A percentile compares a stretch with the other conserved stretches of the same genome.
Evolutionary conservation across 805 yeast genomes (phyloP).

Genomic region (Ogataea pilisensis): DNA sequence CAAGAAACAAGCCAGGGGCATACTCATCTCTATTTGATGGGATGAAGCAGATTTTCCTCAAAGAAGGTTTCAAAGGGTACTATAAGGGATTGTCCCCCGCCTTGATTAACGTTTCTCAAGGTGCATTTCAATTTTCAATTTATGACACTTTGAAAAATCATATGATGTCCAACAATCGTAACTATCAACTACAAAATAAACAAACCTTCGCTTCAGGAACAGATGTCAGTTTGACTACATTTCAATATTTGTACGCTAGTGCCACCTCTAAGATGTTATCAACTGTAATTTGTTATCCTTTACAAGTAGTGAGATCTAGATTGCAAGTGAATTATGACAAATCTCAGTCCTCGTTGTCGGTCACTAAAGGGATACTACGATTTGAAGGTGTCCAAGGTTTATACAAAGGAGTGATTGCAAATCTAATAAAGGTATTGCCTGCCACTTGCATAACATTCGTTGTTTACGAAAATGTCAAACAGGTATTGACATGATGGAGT

Average conservation of each 20-base stretch:
- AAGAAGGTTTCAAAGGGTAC: conserved; percentile 66
- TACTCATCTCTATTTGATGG: conserved; percentile 61
- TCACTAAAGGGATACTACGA: conserved; percentile 37
- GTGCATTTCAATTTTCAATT: conserved; percentile 80
- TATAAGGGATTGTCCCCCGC: conserved; percentile 81
- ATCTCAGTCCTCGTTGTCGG: conserved; percentile 26
- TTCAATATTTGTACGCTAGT: conserved; percentile 62
- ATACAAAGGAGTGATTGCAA: conserved; percentile 80
- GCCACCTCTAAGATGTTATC: conserved; percentile 66
- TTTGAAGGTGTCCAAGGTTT: conserved; percentile 63
- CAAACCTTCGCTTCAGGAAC: conserved; percentile 7
- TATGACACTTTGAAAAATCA: conserved; percentile 71
- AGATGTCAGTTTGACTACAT: conserved; percentile 35
- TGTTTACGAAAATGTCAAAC: conserved; percentile 66
- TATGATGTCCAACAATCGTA: conserved; percentile 8
- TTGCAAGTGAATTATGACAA: conserved; percentile 50
- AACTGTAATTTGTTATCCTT: conserved; percentile 70
- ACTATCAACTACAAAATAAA: not conserved
- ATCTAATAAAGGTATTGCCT: conserved; percentile 79
- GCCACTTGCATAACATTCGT: conserved; percentile 89
- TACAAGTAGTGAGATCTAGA: conserved; percentile 75
- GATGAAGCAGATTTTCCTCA: conserved; percentile 38
- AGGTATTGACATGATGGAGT: conserved; percentile 11
- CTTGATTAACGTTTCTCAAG: conserved; percentile 79
- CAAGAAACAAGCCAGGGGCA: conserved; percentile 41